Base-by-base conservation (phyloP, 2,329 filamentous ascomycete species). In the Simplicillium sp. region DNA sequence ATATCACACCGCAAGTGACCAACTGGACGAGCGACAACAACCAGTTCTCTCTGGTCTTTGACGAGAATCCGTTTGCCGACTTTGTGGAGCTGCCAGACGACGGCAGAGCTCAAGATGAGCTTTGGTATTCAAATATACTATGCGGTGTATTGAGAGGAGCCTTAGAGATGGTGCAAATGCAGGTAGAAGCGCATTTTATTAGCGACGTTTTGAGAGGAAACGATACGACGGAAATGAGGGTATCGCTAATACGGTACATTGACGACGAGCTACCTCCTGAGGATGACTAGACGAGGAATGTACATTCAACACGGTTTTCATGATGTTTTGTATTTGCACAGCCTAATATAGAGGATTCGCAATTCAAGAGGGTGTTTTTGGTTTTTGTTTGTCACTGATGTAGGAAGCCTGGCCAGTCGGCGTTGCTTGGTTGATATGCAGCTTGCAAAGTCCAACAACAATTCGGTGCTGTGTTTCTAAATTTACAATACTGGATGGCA, bases 121-220 rank as follows among this genome's bases (percentile, higher is more conserved):
- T 98, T 32, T 98, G 92, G 92, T 98, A 94, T 62, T 96, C 88
- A 5, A 98, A 97, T 63, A 94, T 98, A 43, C 75, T 97, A 34
- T 96, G 92, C 53, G 92, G 92, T 34, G 86, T 98, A 34, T 68
- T 98, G 46, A 75, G 92, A 51, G 92, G 92, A 12, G 83, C 90
- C 1, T 64, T 98, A 44, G 92, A 98, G 63, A 98, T 98, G 92
- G 90, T 97, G 56, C 90, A 97, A 74, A 95, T 97, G 87, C 92
- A 97, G 63, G 88, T 97, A 4, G 90, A 98, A 59, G 87, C 87
- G 36, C 89, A 94, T 58, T 98, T 97, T 59, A 84, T 94, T 55
- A 96, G 87, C 60, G 92, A 98, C 60, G 76, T 95, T 28, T 70
- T 98, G 45, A 80, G 88, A 42, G 92, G 92, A 3, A 90, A 96